These are phyloP conservation scores for Neospora caninum DNA, from an alignment of 169 alveolate genomes.

Conservation along the genomic window DNA sequence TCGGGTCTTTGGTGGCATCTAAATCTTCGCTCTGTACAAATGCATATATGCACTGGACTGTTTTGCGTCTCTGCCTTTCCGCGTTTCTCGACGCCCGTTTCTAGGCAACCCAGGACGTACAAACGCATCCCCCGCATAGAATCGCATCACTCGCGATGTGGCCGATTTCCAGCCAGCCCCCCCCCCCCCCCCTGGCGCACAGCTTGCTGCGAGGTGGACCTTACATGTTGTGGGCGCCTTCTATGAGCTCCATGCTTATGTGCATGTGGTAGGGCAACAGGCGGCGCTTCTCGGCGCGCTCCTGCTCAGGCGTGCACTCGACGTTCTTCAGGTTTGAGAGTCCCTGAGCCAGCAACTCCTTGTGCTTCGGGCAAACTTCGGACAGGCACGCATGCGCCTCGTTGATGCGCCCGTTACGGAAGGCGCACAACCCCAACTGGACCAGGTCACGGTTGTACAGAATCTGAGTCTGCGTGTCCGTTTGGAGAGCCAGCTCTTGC, in stretches of 20 bases:
- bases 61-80: too few relatives aligned
- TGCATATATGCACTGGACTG: too few relatives aligned
- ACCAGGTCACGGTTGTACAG: slow-evolving; percentile 94
- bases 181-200: background rate
- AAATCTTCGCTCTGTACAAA: too few relatives aligned
- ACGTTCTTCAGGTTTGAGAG: slow-evolving; percentile 85
- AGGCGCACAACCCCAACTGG: slow-evolving; percentile 96
- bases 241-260: slow-evolving; percentile 94
- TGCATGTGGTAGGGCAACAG: slow-evolving; percentile 97
- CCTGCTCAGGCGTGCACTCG: slow-evolving; percentile 94
- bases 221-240: slow-evolving; percentile 90
- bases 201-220: background rate
- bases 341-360: slow-evolving; percentile 95
- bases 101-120: too few relatives aligned
- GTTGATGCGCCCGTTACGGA: slow-evolving; percentile 92
- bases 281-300: slow-evolving; percentile 95
- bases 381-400: slow-evolving; percentile 85
- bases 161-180: too few relatives aligned
- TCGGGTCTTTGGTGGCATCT: too few relatives aligned
- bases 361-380: slow-evolving; percentile 92
- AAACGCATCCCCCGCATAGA: too few relatives aligned
- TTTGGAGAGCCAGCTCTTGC: slow-evolving; percentile 88
- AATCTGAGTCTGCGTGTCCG: slow-evolving; percentile 92
- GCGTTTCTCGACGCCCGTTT: too few relatives aligned
- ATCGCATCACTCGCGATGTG: too few relatives aligned